These are phyloP conservation scores for Amanita rubescens DNA, from an alignment of 768 basidiomycete species.

Conservation along the genomic window DNA sequence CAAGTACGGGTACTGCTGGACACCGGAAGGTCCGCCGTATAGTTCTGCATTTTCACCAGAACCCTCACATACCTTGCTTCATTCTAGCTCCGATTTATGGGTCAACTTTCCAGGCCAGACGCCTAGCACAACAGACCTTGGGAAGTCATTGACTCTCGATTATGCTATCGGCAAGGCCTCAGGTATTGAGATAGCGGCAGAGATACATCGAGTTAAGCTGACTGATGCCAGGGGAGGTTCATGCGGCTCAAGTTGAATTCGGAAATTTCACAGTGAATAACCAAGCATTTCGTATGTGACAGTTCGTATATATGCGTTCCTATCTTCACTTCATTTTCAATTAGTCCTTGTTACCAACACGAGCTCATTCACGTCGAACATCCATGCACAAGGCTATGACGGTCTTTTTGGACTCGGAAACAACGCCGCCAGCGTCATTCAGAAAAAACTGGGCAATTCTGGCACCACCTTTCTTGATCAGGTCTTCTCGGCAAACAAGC, in stretches of 20 bases:
- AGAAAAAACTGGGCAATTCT: slow-evolving; percentile 40
- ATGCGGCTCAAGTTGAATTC: slow-evolving; percentile 44
- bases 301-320: neutral
- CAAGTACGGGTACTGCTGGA: slow-evolving; percentile 59
- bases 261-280: slow-evolving; percentile 50
- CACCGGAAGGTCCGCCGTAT: slow-evolving; percentile 59
- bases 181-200: slow-evolving; percentile 31
- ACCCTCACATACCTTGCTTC: slow-evolving; percentile 1
- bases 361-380: slow-evolving; percentile 54
- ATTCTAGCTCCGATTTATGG: slow-evolving; percentile 67
- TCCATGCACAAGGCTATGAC: slow-evolving; percentile 53
- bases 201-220: neutral
- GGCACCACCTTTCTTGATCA: slow-evolving; percentile 57
- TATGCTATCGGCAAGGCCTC: slow-evolving; percentile 65
- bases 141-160: slow-evolving; percentile 44
- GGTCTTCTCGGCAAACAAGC: slow-evolving; percentile 54
- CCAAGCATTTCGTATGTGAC: slow-evolving; percentile 58
- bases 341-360: slow-evolving; percentile 60
- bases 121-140: slow-evolving; percentile 46
- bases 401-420: slow-evolving; percentile 79
- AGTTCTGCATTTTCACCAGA: neutral
- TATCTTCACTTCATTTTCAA: neutral
- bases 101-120: slow-evolving; percentile 42
- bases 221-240: slow-evolving; percentile 40
- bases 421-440: slow-evolving; percentile 60